Conservation (phyloP, 805 yeast species). For the Saccharomycopsis capsularis region DNA sequence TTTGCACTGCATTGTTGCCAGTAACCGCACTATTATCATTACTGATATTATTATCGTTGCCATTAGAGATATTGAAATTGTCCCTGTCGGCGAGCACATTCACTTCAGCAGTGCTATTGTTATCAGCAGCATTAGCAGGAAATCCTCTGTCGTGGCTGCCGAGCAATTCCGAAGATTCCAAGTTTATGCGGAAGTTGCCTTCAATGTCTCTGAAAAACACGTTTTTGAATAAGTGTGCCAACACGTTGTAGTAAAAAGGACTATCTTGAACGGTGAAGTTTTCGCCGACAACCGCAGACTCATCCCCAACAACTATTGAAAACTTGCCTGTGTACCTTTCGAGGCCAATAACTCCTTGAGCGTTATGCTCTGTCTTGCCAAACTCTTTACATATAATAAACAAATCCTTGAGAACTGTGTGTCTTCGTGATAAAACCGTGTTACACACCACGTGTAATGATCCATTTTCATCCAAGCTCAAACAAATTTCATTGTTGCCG, state of each 20-base stretch:
- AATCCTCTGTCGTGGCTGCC: neutral
- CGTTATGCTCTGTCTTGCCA: neutral
- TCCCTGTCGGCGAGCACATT: conserved; percentile 4
- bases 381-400: conserved; percentile 2
- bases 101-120: neutral
- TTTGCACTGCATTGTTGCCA: neutral
- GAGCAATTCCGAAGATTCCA: neutral
- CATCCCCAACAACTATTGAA: neutral
- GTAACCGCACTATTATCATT: conserved; percentile 1
- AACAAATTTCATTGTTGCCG: neutral
- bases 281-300: neutral
- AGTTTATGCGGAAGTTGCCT: conserved; percentile 4
- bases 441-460: neutral
- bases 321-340: conserved; percentile 7
- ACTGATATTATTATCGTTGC: conserved; percentile 3
- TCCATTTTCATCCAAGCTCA: conserved; percentile 7
- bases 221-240: conserved; percentile 17
- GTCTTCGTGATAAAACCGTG: neutral
- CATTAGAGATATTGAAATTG: conserved; percentile 2
- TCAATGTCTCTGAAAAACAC: conserved; percentile 14
- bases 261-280: neutral
- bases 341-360: conserved; percentile 4
- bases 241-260: conserved; percentile 8
- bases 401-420: neutral
- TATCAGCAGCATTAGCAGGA: neutral